These are phyloP conservation scores for Fusarium sp. DNA, from an alignment of 2,329 filamentous ascomycete genomes.

Conservation along the genomic window DNA sequence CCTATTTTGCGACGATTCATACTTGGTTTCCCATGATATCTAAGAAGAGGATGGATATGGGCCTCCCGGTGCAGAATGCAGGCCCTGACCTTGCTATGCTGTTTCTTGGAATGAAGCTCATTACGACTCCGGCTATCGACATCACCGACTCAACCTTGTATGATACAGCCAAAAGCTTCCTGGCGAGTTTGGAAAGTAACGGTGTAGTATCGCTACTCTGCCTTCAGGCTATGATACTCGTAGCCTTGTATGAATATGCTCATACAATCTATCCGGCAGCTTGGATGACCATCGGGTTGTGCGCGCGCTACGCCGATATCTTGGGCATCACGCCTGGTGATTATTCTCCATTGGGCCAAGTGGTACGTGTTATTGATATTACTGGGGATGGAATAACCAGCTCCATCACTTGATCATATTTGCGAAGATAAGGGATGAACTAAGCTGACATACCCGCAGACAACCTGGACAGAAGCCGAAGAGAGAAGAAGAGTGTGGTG, in stretches of 20 bases:
- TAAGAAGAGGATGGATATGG: not conserved
- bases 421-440: rapidly evolving
- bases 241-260: not conserved
- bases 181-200: not conserved
- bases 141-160: not conserved
- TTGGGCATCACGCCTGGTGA: not conserved
- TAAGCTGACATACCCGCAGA: rapidly evolving
- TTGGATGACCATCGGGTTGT: not conserved
- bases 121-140: not conserved
- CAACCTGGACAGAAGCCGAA: not conserved
- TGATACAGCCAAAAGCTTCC: not conserved
- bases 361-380: not conserved
- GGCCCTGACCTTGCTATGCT: not conserved
- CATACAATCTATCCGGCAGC: not conserved
- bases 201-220: not conserved
- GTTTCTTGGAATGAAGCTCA: not conserved
- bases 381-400: rapidly evolving
- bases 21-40: not conserved
- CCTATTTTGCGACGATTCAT: not conserved
- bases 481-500: not conserved
- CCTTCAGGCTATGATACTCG: not conserved
- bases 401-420: rapidly evolving
- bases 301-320: not conserved
- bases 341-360: not conserved
- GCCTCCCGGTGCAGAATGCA: not conserved